A percentile compares a stretch with the other conserved stretches of the same genome.
Evolutionary conservation across 2,329 filamentous ascomycete genomes (phyloP).

Genomic region (Pestalotiopsis sp.): DNA sequence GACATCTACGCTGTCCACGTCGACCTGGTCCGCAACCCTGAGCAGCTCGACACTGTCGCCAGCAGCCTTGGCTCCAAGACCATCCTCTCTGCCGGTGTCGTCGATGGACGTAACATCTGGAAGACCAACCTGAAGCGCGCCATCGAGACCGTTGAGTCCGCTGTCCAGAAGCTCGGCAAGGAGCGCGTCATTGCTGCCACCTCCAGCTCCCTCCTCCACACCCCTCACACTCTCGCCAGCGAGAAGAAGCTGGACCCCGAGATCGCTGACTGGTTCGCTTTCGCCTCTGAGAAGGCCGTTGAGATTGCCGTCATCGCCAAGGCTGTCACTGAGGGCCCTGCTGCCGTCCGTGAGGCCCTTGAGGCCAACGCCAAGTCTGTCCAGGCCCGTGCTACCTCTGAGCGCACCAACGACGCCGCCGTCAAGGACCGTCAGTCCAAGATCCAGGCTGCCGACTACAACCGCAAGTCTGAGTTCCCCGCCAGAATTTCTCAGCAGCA

Average conservation of each 20-base stretch:
- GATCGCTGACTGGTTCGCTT: conserved; percentile 97
- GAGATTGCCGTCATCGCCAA: conserved; percentile 95
- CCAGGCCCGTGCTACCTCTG: conserved; percentile 86
- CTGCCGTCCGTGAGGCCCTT: conserved; percentile 82
- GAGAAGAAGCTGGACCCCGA: conserved; percentile 98
- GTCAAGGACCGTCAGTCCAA: conserved; percentile 96
- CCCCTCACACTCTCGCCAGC: conserved; percentile 94
- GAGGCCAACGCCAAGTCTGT: conserved; percentile 97
- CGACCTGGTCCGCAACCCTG: conserved; percentile 96
- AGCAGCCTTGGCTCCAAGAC: conserved; percentile 85
- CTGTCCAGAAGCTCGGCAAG: conserved; percentile 93
- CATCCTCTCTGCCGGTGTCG: conserved; percentile 90
- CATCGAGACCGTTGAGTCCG: conserved; percentile 87
- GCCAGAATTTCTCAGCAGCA: conserved; percentile 85
- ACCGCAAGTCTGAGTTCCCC: conserved; percentile 90
- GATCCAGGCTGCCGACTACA: conserved; percentile 82
- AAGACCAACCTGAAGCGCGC: conserved; percentile 99
- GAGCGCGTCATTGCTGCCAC: conserved; percentile 96
- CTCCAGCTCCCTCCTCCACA: conserved; percentile 97
- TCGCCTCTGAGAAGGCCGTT: conserved; percentile 89
- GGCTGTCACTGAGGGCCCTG: conserved; percentile 91
- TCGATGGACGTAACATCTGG: conserved; percentile 99
- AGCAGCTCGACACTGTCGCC: conserved; percentile 89
- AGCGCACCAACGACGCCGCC: conserved; percentile 93
- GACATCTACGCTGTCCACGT: conserved; percentile 86